phyloP scores from a whole-genome alignment of 2,329 filamentous ascomycete genomes.

The Epichloe uncinata region DNA sequence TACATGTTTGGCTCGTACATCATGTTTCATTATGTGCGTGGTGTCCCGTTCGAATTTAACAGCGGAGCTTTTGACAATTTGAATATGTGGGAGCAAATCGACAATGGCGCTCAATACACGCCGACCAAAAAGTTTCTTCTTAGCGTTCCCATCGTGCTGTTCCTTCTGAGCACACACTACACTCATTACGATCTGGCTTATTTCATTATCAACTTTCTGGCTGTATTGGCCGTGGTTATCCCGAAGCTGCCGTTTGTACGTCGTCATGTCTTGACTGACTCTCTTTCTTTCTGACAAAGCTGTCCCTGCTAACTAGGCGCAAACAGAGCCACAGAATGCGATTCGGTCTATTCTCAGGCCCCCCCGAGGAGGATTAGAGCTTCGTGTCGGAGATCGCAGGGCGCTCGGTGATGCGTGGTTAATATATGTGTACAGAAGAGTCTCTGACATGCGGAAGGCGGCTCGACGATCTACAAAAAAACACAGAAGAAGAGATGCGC shows the following conservation, averaged over 20 bases:
- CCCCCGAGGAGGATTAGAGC: constrained; percentile 42
- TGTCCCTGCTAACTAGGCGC: constrained; percentile 12
- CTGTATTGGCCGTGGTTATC: constrained; percentile 83
- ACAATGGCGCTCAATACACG: constrained; percentile 97
- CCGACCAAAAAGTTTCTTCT: constrained; percentile 97
- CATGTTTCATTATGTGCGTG: constrained; percentile 99
- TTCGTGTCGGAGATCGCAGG: constrained; percentile 3
- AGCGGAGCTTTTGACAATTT: constrained; percentile 96
- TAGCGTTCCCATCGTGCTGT: constrained; percentile 84
- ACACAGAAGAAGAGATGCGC: constrained; percentile 4
- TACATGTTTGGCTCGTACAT: constrained; percentile 99
- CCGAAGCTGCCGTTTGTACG: constrained; percentile 91
- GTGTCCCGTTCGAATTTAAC: constrained; percentile 98
- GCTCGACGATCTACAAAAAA: background rate
- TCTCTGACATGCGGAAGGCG: background rate
- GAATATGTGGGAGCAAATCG: constrained; percentile 99
- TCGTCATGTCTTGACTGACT: background rate
- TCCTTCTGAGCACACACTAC: constrained; percentile 95
- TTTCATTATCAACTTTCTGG: constrained; percentile 94
- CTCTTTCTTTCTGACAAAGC: background rate
- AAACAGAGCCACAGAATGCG: constrained; percentile 62
- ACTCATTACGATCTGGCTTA: constrained; percentile 96
- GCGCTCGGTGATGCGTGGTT: constrained; percentile 2
- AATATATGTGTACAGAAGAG: background rate
- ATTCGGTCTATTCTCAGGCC: constrained; percentile 59